phyloP scores from a whole-genome alignment of 2,329 filamentous ascomycete genomes.

The Fusarium domesticum region DNA sequence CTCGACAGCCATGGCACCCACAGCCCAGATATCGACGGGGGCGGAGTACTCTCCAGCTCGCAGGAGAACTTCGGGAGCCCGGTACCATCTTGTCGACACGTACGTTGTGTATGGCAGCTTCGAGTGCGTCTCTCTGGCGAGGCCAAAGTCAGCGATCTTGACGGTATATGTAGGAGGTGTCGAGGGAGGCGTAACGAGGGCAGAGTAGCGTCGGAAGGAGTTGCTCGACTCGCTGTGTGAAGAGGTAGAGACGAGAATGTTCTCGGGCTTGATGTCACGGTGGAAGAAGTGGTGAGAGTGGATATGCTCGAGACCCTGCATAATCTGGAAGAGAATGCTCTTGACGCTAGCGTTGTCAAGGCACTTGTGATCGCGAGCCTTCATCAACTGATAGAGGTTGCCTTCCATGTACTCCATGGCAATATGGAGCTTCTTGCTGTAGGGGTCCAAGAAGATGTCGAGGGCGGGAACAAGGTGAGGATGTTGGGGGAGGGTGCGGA shows the following conservation, averaged over 20 bases:
- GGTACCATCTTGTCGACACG: slow-evolving; percentile 97
- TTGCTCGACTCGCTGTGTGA: slow-evolving; percentile 76
- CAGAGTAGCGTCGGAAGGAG: slow-evolving; percentile 88
- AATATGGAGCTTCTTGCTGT: slow-evolving; percentile 95
- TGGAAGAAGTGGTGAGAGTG: slow-evolving; percentile 98
- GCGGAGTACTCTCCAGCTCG: slow-evolving; percentile 96
- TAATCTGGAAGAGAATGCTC: slow-evolving; percentile 96
- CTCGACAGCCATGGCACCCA: slow-evolving; percentile 98
- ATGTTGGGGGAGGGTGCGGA: slow-evolving; percentile 83
- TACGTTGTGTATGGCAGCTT: slow-evolving; percentile 97
- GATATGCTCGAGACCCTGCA: slow-evolving; percentile 94
- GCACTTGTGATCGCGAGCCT: slow-evolving; percentile 91
- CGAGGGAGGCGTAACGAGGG: slow-evolving; percentile 88
- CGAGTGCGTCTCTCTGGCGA: slow-evolving; percentile 95
- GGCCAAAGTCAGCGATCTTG: slow-evolving; percentile 97
- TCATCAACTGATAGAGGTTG: slow-evolving; percentile 98
- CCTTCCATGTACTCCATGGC: slow-evolving; percentile 99
- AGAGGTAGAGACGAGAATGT: slow-evolving; percentile 94
- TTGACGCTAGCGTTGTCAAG: slow-evolving; percentile 90
- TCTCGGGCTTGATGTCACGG: slow-evolving; percentile 98
- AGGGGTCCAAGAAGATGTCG: slow-evolving; percentile 96
- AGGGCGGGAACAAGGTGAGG: slow-evolving; percentile 93
- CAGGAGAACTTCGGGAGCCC: slow-evolving; percentile 89
- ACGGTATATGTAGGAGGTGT: slow-evolving; percentile 93
- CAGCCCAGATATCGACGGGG: slow-evolving; percentile 96